Evolutionary conservation across 139 green algal species (phyloP), one percentile per base, ranked within the genome.

Genomic region (Diplosphaera chodatii): DNA sequence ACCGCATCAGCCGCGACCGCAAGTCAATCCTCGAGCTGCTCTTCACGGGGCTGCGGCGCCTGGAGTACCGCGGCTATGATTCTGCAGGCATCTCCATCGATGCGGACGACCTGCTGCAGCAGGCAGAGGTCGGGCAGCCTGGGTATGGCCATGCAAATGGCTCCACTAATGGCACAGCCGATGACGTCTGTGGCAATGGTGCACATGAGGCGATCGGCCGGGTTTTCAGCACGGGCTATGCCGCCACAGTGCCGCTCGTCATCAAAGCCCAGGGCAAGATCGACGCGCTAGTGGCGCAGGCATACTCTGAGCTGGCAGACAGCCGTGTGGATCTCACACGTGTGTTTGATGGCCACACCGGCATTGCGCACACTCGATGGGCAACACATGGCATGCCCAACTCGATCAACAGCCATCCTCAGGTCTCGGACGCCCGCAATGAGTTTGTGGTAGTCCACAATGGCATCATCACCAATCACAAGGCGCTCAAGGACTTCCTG

Each of bases 401-500:
- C 15, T 75, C 71, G 16, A 66, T 82, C 28, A 99, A 99, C 87
- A 87, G 79, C 76, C 95, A 99, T 79, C 95, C 96, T 72, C 87
- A 59, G 48, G 77, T 87, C 29, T 93, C 87, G 71, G 91, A 84
- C 65, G 63, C 77, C 1, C 80, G 83, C 55, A 81, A 87, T 66
- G 88, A 95, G 73, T 99, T 99, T 76, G 82, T 96, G 27, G 92
- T 99, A 13, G 96, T 99, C 33, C 96, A 99, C 89, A 99, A 99
- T 74, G 95, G 95, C 63, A 99, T 99, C 83, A 98, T 99, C 87
- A 99, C 96, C 40, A 99, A 99, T 88, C 97, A 94, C 84, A 83
- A 88, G 67, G 81, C 91, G 28, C 82, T 97, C 0, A 93, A 93
- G 63, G 86, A 92, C 32, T 96, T 96, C 75, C 78, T 97, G 84